Evolutionary conservation across 805 yeast genomes (phyloP).

Genomic region (Wickerhamomyces canadensis): DNA sequence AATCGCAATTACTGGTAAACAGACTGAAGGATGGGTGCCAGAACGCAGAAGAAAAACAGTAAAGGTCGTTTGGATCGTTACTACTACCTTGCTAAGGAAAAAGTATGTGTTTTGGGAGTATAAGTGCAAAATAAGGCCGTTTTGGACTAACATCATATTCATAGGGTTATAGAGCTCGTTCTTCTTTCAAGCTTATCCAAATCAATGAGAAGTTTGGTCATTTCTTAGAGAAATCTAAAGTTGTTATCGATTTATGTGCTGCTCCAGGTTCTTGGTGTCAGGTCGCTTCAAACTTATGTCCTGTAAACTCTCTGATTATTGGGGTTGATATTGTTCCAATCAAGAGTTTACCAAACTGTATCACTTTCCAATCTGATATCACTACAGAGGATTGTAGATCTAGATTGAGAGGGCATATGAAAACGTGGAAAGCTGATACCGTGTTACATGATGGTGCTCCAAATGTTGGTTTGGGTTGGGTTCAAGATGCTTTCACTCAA

Average conservation of each 20-base stretch:
- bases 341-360: constrained; percentile 91
- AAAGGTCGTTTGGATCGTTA: constrained; percentile 99
- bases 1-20: no score
- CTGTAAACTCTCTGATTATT: constrained; percentile 85
- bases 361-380: constrained; percentile 93
- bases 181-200: constrained; percentile 92
- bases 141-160: constrained; percentile 5
- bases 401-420: constrained; percentile 89
- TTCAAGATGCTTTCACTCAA: constrained; percentile 98
- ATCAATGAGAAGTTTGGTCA: constrained; percentile 96
- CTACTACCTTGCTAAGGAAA: constrained; percentile 94
- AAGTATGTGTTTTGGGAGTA: no score
- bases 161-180: constrained; percentile 94
- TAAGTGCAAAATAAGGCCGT: no score
- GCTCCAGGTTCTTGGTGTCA: constrained; percentile 99
- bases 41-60: constrained; percentile 88
- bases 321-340: constrained; percentile 99
- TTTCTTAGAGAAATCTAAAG: constrained; percentile 89
- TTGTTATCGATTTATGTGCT: constrained; percentile 96
- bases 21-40: constrained; percentile 74
- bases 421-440: constrained; percentile 98
- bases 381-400: constrained; percentile 98
- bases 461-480: constrained; percentile 99
- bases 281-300: constrained; percentile 91
- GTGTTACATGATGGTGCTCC: constrained; percentile 99